Evolutionary conservation across 768 basidiomycete genomes (phyloP), one percentile per base, ranked within the genome.

Genomic region (Chalciporus chontae): DNA sequence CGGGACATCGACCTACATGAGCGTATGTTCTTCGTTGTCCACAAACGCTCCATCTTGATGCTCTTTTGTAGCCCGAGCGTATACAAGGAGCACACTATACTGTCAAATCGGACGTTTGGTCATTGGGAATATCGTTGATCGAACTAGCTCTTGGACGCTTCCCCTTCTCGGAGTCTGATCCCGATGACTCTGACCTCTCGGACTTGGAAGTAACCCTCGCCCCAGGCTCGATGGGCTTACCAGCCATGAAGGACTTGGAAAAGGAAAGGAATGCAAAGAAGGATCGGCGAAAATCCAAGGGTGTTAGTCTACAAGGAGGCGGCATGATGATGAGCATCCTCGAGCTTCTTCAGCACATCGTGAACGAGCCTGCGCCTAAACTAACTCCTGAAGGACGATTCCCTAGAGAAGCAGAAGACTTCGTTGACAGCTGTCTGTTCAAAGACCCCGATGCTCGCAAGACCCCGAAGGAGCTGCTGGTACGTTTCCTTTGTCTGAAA

Each of bases 51-150:
- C 40, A 43, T 27, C n/a, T 52, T 54, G 43, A 53, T 46, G 29
- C 48, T 44, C 41, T 50, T 48, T 45, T 54, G 52, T 69, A 99
- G 96, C 96, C 96, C 15, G 96, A 99, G 64, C 93, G 96, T 52
- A 98, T 99, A 73, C 95, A 98, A 71, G 96, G 96, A 43, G 93
- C 93, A 1, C 90, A 91, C 64, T 98, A 99, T 69, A 94, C 93
- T 24, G 95, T 99, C 69, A 98, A 98, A 71, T 97, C 94, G 4
- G 96, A 99, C 61, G 95, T 98, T 4, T 99, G 96, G 96, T 97
- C 95, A 0, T 80, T 98, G 39, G 96, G 96, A 26, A 93, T 99
- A 63, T 90, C 94, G 8, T 77, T 99, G 42, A 94, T 98, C 67
- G 96, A 99, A 72, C 83, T 99, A 37, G 96, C 94, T 0, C 81